These are phyloP conservation scores for Claviceps digitariae DNA, from an alignment of 2,329 filamentous ascomycete genomes.

Conservation along the genomic window DNA sequence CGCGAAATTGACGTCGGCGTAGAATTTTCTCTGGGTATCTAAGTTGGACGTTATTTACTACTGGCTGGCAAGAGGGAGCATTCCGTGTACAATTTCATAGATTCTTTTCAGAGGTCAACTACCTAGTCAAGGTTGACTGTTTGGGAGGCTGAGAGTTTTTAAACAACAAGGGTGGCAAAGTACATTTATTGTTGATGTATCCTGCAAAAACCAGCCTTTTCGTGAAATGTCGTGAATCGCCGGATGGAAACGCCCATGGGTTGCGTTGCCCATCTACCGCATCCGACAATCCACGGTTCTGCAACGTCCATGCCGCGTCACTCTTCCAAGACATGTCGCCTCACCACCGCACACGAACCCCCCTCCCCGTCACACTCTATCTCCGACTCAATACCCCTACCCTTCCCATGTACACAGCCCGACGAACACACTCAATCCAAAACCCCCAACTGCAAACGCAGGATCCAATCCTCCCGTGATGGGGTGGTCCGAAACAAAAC, in stretches of 20 bases:
- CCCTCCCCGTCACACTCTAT: too few relatives aligned
- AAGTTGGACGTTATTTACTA: conserved; percentile 1
- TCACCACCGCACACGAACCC: not conserved
- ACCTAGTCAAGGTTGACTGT: too few relatives aligned
- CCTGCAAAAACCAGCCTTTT: conserved; percentile 3
- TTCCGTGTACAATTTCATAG: conserved; percentile 15
- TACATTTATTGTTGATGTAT: conserved; percentile 5
- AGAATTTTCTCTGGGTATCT: conserved; percentile 91
- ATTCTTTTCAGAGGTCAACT: not conserved
- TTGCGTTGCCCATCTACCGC: too few relatives aligned
- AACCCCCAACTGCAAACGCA: too few relatives aligned
- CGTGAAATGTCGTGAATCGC: conserved; percentile 1
- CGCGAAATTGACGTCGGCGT: conserved; percentile 96
- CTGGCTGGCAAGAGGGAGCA: conserved; percentile 4
- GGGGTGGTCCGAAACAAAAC: too few relatives aligned
- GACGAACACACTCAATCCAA: too few relatives aligned
- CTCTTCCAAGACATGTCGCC: not conserved
- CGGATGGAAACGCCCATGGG: conserved; percentile 3
- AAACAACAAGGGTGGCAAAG: not conserved
- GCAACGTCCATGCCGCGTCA: not conserved
- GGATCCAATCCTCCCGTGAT: too few relatives aligned
- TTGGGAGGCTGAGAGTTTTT: not conserved
- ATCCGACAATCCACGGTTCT: not conserved
- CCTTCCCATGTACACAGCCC: too few relatives aligned
- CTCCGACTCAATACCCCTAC: too few relatives aligned